Base-by-base conservation (phyloP, 2,329 filamentous ascomycete species). In the Nannizziopsis arthrosporioides region DNA sequence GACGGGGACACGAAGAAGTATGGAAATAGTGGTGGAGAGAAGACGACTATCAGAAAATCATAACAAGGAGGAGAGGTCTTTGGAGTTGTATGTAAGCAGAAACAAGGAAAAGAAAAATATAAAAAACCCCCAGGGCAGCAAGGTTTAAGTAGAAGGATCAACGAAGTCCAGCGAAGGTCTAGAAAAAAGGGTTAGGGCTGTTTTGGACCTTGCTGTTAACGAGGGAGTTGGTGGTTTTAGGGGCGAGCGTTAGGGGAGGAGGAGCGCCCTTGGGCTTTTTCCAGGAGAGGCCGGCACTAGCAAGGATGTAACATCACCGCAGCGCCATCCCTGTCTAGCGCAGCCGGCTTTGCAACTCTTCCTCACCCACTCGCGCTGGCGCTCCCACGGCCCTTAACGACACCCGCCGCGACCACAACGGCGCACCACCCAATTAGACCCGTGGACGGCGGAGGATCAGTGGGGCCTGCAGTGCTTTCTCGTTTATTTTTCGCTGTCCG, bases 111-210 rank as follows among this genome's bases (percentile, higher is more conserved):
- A 4, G 7, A 27, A 27, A 27, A 27, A 27, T 27, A 27, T 4
- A 27, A 27, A 27, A 27, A 47, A n/a, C n/a, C n/a, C n/a, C n/a
- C n/a, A 34, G 44, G 31, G 38, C 10, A 12, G 30, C 46, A 42
- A 43, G 46, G 40, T 48, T 48, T 43, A 47, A 47, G 46, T 48
- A 49, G 45, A 52, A 46, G 50, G 50, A 52, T 52, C 50, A 52
- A 55, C 52, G 53, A 52, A 51, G 48, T 42, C 44, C 36, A 49
- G 47, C 44, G 53, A 47, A 48, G 45, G 47, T 51, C 39, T 45
- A 53, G 50, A 55, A 55, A 27, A n/a, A 51, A 48, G 42, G 51
- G 42, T 36, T 52, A 51, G 47, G 39, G 36, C 42, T 51, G 54
- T 48, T 48, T 48, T 32, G 44, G 44, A 47, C 27, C 34, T 47